Base-by-base conservation (phyloP, 1,284 basidiomycete genomes). In the Cronartium quercuum region DNA sequence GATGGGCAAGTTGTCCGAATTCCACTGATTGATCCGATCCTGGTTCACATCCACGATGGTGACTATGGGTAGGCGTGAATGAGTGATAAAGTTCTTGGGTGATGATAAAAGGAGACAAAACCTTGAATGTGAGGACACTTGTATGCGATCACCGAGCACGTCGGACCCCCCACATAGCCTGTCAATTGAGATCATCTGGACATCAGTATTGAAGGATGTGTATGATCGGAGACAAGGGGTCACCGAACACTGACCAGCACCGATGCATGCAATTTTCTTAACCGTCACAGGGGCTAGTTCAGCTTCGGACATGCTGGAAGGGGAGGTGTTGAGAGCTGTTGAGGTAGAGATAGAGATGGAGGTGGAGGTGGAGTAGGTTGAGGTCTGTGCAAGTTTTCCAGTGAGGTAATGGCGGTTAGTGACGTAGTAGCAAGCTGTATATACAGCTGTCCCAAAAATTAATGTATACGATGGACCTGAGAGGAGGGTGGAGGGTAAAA, bases 1-100 rank as follows among this genome's bases (percentile, higher is more conserved):
- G 82, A 99, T 97, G 60, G 93, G 93, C 18, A 74, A 62, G 13
- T 65, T 57, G 44, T 74, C 83, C 76, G 84, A 85, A 85, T 98
- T 98, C 95, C 95, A 98, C 13, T 94, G 94, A 81, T 93, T 91
- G 83, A 98, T 89, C 77, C 96, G 91, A 76, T 89, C 86, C 81
- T 94, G 87, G 86, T 98, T 98, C 80, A 98, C 87, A 83, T 98
- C 95, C 81, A 98, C 95, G 81, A 98, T 98, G 81, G 92, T 98
- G 82, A 98, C 95, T 76, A 47, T 34, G 3, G 3, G 15, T 40
- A 21, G 21, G 6, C 6, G 21, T 18, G 7, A 44, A 65, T 41
- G 7, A 24, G 60, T 62, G 7, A 35, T n/a, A 29, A 34, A 35
- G 10, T 7, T 18, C 6, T 2, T 44, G 6, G 35, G 35, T 18